Conservation (phyloP, 2,329 filamentous ascomycete genomes). For the Monilinia fructicola region DNA sequence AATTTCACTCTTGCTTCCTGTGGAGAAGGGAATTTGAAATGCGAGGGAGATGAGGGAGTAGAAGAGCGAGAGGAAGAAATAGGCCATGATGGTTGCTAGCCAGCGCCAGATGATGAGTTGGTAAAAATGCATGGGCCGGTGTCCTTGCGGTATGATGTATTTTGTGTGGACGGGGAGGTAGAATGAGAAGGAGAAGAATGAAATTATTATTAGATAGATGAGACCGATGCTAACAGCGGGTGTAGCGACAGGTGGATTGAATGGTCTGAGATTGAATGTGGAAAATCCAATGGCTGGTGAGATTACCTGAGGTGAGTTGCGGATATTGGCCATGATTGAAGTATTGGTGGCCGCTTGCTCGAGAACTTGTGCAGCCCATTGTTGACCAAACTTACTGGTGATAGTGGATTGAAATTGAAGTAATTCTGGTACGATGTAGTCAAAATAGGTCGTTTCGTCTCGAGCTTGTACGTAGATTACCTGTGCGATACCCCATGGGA, state of each 20-base stretch:
- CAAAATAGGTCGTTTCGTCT: constrained; percentile 54
- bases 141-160: constrained; percentile 54
- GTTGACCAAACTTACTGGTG: constrained; percentile 4
- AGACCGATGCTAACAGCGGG: constrained; percentile 62
- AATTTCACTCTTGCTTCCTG: constrained; percentile 47
- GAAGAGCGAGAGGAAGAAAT: constrained; percentile 60
- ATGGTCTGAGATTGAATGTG: constrained; percentile 58
- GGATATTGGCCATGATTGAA: constrained; percentile 46
- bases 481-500: constrained; percentile 58
- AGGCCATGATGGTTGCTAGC: constrained; percentile 54
- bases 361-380: constrained; percentile 33
- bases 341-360: constrained; percentile 34
- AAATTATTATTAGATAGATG: constrained; percentile 63
- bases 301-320: constrained; percentile 52
- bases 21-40: constrained; percentile 62
- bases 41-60: constrained; percentile 64
- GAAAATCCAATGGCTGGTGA: constrained; percentile 57
- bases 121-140: constrained; percentile 57
- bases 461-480: constrained; percentile 55
- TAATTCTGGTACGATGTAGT: constrained; percentile 52
- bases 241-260: constrained; percentile 53
- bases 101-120: constrained; percentile 61
- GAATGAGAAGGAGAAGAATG: constrained; percentile 66
- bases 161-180: constrained; percentile 62
- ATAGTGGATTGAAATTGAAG: constrained; percentile 10